These are phyloP conservation scores for Ilex asprella DNA, from an alignment of 257 asterid genomes.

Conservation along the genomic window DNA sequence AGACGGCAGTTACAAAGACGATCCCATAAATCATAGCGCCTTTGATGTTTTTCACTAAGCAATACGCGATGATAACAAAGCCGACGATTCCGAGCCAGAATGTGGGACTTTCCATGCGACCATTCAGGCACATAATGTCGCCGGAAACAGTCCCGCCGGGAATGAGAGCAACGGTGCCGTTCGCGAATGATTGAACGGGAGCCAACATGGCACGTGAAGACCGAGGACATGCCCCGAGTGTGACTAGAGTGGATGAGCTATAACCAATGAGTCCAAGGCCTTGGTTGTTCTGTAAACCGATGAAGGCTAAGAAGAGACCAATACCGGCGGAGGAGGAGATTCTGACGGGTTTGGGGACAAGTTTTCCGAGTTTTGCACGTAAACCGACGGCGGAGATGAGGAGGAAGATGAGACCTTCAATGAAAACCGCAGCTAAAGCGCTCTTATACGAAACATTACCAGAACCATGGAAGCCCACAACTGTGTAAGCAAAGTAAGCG, in stretches of 20 bases:
- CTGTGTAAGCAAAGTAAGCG: constrained; percentile 89
- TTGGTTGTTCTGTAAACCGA: constrained; percentile 74
- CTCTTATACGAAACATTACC: constrained; percentile 64
- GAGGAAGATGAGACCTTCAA: constrained; percentile 68
- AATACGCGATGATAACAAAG: constrained; percentile 67
- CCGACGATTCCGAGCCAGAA: constrained; percentile 85
- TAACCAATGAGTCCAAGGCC: constrained; percentile 74
- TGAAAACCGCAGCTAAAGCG: constrained; percentile 84
- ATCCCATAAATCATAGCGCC: constrained; percentile 94
- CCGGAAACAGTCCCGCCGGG: constrained; percentile 72
- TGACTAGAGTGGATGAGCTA: constrained; percentile 74
- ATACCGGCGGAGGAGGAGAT: constrained; percentile 91
- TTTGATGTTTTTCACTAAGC: constrained; percentile 60
- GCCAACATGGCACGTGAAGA: constrained; percentile 52
- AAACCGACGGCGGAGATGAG: constrained; percentile 67
- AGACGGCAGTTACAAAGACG: constrained; percentile 73
- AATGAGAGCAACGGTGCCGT: constrained; percentile 55
- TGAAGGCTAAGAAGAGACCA: constrained; percentile 78
- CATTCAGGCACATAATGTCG: constrained; percentile 65
- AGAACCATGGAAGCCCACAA: constrained; percentile 92
- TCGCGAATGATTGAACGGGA: constrained; percentile 37
- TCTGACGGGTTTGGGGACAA: constrained; percentile 77
- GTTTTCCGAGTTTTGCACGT: constrained; percentile 68
- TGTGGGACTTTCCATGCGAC: constrained; percentile 84
- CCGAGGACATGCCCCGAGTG: constrained; percentile 80